Evolutionary conservation across 164 flowering plant genomes (phyloP).

Genomic region (Aristolochia contorta): DNA sequence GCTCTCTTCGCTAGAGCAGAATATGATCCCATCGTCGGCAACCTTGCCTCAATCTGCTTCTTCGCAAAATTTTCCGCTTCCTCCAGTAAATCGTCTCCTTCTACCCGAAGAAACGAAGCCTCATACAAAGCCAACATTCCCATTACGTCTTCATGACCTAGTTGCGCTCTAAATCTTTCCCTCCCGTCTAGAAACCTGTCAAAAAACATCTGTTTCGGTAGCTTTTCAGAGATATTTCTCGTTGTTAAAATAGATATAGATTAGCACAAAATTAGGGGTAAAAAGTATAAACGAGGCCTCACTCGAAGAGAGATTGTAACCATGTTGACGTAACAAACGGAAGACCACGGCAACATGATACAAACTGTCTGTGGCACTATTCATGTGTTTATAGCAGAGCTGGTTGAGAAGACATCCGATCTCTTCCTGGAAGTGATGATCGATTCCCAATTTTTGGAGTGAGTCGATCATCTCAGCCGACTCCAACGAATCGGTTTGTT

Average conservation of each 20-base stretch:
- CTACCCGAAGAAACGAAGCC: constrained; percentile 21
- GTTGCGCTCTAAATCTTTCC: not conserved
- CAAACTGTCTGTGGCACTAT: not conserved
- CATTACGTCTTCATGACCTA: not conserved
- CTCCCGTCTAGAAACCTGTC: not conserved
- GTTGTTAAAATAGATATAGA: not conserved
- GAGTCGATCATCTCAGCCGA: constrained; percentile 18
- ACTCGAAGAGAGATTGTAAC: constrained; percentile 12
- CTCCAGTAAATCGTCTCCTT: constrained; percentile 44
- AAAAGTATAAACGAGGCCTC: not conserved
- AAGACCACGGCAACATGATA: constrained; percentile 21
- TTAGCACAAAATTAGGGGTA: not conserved
- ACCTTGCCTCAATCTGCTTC: constrained; percentile 15
- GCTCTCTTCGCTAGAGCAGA: constrained; percentile 14
- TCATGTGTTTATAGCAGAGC: not conserved
- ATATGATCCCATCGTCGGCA: constrained; percentile 4
- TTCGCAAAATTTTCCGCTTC: constrained; percentile 27
- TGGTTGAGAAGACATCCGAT: constrained; percentile 11
- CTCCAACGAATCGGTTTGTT: constrained; percentile 3
- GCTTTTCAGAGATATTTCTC: not conserved
- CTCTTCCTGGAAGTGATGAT: constrained; percentile 24
- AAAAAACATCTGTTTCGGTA: not conserved
- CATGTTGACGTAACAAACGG: constrained; percentile 19
- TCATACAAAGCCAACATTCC: constrained; percentile 15
- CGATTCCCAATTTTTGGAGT: constrained; percentile 22